A percentile compares a stretch with the other conserved stretches of the same genome.
phyloP scores from a whole-genome alignment of 495 filamentous ascomycete species.

The Xylaria intraflava region DNA sequence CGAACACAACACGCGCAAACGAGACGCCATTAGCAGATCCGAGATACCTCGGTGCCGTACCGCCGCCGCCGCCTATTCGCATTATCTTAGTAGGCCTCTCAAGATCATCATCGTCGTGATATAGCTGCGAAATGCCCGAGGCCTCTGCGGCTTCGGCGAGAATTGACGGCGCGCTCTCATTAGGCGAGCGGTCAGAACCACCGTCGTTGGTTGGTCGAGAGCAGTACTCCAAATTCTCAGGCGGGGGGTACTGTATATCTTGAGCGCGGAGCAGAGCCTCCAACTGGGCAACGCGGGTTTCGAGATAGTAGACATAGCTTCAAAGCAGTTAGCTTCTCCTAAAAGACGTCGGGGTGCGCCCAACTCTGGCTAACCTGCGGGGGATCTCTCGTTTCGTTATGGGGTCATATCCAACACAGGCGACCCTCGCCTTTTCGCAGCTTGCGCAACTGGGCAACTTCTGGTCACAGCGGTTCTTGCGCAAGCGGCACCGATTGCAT shows the following conservation, averaged over 20 bases:
- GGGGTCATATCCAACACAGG: conserved; percentile 91
- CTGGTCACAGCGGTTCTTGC: conserved; percentile 95
- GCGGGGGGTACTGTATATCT: conserved; percentile 62
- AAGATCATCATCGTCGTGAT: conserved; percentile 50
- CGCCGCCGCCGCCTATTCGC: conserved; percentile 71
- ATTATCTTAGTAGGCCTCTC: conserved; percentile 67
- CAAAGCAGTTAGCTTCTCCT: conserved; percentile 15
- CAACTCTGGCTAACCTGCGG: conserved; percentile 48
- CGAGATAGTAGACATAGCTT: conserved; percentile 92
- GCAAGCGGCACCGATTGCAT: conserved; percentile 83
- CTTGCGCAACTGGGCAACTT: conserved; percentile 79
- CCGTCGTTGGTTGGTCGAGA: conserved; percentile 46
- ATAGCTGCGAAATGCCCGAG: conserved; percentile 22
- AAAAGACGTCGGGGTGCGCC: background rate
- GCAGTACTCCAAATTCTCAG: conserved; percentile 71
- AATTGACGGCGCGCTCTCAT: conserved; percentile 25
- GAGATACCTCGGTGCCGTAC: conserved; percentile 69
- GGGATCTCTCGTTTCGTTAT: conserved; percentile 94
- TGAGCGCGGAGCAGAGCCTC: conserved; percentile 69
- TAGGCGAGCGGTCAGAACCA: conserved; percentile 36
- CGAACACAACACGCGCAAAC: conserved; percentile 90
- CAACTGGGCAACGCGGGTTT: conserved; percentile 75
- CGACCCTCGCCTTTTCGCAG: conserved; percentile 83
- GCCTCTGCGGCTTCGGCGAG: conserved; percentile 20
- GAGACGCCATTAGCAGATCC: conserved; percentile 88